Evolutionary conservation across 139 green algal genomes (phyloP).

Genomic region (Zygnema circumcarinatum): DNA sequence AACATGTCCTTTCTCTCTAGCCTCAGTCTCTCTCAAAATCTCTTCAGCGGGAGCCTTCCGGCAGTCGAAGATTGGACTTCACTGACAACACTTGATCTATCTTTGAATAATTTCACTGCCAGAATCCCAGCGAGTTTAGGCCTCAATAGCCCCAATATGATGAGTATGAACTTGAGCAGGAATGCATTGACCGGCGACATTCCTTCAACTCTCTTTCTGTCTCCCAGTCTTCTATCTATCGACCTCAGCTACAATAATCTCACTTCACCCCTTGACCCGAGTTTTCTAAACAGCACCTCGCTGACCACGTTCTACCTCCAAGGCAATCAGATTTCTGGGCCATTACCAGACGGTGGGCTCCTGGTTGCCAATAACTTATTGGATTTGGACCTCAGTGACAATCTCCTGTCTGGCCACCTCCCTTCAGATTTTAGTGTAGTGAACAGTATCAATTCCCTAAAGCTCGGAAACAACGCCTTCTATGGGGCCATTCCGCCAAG

Average conservation of each 20-base stretch:
- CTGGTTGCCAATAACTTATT: not conserved
- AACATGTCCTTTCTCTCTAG: not conserved
- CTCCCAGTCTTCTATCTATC: not conserved
- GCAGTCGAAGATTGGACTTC: not conserved
- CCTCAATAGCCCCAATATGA: not conserved
- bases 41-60: not conserved
- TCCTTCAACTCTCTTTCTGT: not conserved
- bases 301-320: not conserved
- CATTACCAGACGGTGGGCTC: not conserved
- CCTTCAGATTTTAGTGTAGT: not conserved
- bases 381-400: conserved; percentile 12
- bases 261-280: conserved; percentile 2
- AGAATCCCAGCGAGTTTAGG: conserved; percentile 29
- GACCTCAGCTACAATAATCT: conserved; percentile 10
- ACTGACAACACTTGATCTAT: not conserved
- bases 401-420: conserved; percentile 34
- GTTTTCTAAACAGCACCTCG: conserved; percentile 3
- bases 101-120: conserved; percentile 23
- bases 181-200: conserved; percentile 25
- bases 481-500: not conserved
- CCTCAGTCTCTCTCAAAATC: not conserved
- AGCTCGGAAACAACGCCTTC: conserved; percentile 25
- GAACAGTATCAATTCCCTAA: not conserved
- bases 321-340: not conserved
- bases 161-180: not conserved